These are phyloP conservation scores for Cladosporium sp. DNA, from an alignment of 2,329 filamentous ascomycete genomes.

Conservation along the genomic window DNA sequence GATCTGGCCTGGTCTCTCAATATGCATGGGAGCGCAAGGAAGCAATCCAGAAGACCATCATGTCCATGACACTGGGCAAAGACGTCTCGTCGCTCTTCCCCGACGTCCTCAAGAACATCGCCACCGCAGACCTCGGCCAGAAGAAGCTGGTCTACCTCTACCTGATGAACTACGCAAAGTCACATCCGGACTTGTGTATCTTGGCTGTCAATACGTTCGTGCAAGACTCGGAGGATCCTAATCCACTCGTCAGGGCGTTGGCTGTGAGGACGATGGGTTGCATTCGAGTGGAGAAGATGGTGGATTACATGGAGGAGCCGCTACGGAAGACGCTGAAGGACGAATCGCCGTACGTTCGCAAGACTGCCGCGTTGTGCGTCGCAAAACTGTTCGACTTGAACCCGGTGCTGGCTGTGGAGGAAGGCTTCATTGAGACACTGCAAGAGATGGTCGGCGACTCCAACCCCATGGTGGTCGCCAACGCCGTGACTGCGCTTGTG, in stretches of 20 bases:
- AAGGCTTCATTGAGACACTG: slow-evolving; percentile 89
- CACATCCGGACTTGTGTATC: slow-evolving; percentile 96
- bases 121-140: slow-evolving; percentile 89
- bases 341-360: slow-evolving; percentile 96
- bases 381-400: slow-evolving; percentile 97
- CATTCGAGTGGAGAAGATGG: slow-evolving; percentile 98
- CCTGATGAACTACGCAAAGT: slow-evolving; percentile 99
- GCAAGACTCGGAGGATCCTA: slow-evolving; percentile 97
- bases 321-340: slow-evolving; percentile 93
- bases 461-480: slow-evolving; percentile 98
- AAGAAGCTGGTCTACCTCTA: slow-evolving; percentile 99
- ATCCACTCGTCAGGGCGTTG: slow-evolving; percentile 89
- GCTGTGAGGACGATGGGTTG: slow-evolving; percentile 98
- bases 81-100: slow-evolving; percentile 97
- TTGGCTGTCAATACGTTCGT: slow-evolving; percentile 99
- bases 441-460: slow-evolving; percentile 97
- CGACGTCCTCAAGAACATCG: slow-evolving; percentile 98
- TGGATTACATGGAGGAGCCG: slow-evolving; percentile 99
- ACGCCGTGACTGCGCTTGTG: slow-evolving; percentile 88
- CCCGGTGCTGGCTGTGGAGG: slow-evolving; percentile 88
- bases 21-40: slow-evolving; percentile 99
- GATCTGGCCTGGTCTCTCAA: slow-evolving; percentile 92
- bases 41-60: slow-evolving; percentile 99
- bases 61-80: slow-evolving; percentile 99
- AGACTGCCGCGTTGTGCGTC: slow-evolving; percentile 96